Percentiles rank a stretch among this genome's conserved stretches.
Conservation (phyloP, 331 rosid genomes). For the Phaseolus coccineus region DNA sequence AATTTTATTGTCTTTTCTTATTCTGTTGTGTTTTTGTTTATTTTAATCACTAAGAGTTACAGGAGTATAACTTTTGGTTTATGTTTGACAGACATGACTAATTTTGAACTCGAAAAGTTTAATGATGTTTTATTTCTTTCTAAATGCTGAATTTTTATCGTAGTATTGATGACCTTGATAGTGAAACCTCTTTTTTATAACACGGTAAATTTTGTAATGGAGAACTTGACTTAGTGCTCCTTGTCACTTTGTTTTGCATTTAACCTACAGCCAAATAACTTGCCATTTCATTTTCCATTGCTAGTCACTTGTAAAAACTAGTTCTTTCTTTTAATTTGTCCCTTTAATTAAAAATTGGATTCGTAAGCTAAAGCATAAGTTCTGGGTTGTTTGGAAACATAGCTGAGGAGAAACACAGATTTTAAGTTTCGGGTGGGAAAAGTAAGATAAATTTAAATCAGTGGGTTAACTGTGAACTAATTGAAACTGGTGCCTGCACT, state of each 20-base stretch:
- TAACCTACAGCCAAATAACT: neutral
- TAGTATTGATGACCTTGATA: constrained; percentile 1
- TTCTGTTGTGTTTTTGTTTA: constrained; percentile 35
- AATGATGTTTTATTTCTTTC: constrained; percentile 30
- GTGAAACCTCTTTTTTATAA: neutral
- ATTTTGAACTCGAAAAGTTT: constrained; percentile 1
- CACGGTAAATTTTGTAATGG: constrained; percentile 13
- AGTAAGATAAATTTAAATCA: too few species aligned
- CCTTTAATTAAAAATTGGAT: neutral
- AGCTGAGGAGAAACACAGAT: too few species aligned
- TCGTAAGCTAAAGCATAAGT: too few species aligned
- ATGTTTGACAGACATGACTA: neutral
- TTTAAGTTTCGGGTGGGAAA: too few species aligned
- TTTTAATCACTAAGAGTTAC: constrained; percentile 5
- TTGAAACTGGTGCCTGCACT: constrained; percentile 21
- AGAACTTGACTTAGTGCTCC: neutral
- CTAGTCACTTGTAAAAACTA: neutral
- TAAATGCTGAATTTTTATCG: constrained; percentile 4
- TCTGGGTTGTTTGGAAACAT: too few species aligned
- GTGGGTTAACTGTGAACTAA: neutral
- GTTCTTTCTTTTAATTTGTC: too few species aligned
- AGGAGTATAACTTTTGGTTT: constrained; percentile 4
- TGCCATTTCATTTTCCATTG: neutral
- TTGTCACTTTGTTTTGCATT: neutral
- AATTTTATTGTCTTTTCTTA: constrained; percentile 1